Evolutionary conservation across 805 yeast species (phyloP).

Genomic region (Ascoidea tarda): DNA sequence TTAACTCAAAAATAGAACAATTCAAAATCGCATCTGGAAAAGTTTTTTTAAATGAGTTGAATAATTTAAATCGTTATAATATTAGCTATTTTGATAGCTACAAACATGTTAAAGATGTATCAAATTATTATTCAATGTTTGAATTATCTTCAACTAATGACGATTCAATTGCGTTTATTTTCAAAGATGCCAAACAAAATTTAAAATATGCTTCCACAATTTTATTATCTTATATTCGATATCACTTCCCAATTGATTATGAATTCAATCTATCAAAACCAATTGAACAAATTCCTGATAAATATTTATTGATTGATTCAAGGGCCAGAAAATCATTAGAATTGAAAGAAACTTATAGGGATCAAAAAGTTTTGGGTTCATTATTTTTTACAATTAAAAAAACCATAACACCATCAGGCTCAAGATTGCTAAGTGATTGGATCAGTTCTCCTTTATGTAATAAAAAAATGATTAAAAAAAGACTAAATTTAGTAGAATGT

Average conservation of each 20-base stretch:
- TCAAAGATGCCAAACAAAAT: not conserved
- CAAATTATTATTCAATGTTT: not conserved
- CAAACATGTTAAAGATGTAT: not conserved
- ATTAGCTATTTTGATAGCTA: constrained; percentile 3
- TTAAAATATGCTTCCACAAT: constrained; percentile 12
- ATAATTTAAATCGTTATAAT: constrained; percentile 1
- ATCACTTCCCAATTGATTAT: constrained; percentile 52
- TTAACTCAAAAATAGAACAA: constrained; percentile 31
- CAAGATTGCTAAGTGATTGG: constrained; percentile 73
- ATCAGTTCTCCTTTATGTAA: constrained; percentile 65
- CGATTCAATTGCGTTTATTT: constrained; percentile 36
- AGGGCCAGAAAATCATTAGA: constrained; percentile 70
- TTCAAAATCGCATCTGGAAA: constrained; percentile 27
- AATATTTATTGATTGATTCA: constrained; percentile 65
- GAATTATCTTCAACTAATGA: constrained; percentile 15
- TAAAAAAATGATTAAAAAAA: constrained; percentile 31
- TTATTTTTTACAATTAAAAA: constrained; percentile 53
- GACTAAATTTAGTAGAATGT: constrained; percentile 39
- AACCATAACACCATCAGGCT: constrained; percentile 72
- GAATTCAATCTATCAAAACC: constrained; percentile 58
- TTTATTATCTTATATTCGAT: constrained; percentile 52
- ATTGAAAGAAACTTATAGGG: constrained; percentile 42
- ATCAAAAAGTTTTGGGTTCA: constrained; percentile 50
- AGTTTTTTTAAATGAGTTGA: not conserved
- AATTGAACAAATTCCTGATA: constrained; percentile 31